A percentile compares a stretch with the other conserved stretches of the same genome.
Conservation (phyloP, 2,329 filamentous ascomycete genomes). For the Fusarium anguioides region DNA sequence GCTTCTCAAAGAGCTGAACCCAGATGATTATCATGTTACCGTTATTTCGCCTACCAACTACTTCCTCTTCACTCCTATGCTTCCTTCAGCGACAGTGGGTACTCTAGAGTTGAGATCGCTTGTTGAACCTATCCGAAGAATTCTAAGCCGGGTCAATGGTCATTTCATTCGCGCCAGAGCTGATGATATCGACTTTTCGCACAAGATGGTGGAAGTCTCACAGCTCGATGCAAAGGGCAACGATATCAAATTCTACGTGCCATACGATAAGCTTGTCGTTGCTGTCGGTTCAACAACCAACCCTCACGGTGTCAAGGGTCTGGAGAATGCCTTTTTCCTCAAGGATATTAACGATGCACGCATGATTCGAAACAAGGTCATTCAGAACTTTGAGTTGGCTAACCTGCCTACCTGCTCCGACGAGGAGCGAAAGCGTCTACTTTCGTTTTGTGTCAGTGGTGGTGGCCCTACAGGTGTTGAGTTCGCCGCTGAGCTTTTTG, state of each 20-base stretch:
- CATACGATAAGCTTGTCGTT: conserved; percentile 96
- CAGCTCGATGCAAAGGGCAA: conserved; percentile 77
- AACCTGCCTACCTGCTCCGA: conserved; percentile 93
- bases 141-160: conserved; percentile 80
- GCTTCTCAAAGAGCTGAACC: conserved; percentile 87
- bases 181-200: conserved; percentile 89
- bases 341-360: conserved; percentile 96
- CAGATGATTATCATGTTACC: conserved; percentile 94
- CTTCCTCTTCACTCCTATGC: conserved; percentile 98
- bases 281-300: conserved; percentile 94
- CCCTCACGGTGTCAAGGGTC: conserved; percentile 92
- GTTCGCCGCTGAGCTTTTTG: conserved; percentile 95
- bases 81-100: conserved; percentile 95
- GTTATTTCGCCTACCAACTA: conserved; percentile 95
- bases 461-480: conserved; percentile 80
- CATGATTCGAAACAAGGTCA: conserved; percentile 85
- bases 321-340: conserved; percentile 93
- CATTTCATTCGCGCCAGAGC: conserved; percentile 92
- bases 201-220: conserved; percentile 89
- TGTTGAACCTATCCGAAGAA: conserved; percentile 90
- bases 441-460: conserved; percentile 96
- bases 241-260: conserved; percentile 88
- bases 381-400: conserved; percentile 89
- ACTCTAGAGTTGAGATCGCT: conserved; percentile 91
- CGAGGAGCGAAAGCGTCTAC: conserved; percentile 83